Conservation (phyloP, 768 basidiomycete species). For the Boletus vinaceobasis region DNA sequence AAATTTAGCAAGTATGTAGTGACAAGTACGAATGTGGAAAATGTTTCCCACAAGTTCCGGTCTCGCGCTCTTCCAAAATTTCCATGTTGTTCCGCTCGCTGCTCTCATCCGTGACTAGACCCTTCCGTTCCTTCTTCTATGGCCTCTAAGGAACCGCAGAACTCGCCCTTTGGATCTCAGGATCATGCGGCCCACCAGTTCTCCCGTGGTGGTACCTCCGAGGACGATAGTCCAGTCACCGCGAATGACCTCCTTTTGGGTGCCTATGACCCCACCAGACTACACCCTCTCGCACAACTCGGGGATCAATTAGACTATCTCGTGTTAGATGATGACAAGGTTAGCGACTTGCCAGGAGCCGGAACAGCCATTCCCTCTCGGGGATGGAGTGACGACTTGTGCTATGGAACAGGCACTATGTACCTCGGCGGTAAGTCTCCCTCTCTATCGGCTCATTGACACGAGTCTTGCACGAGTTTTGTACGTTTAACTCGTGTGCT, state of each 20-base stretch:
- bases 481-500: slow-evolving; percentile 49
- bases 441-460: slow-evolving; percentile 56
- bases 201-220: slow-evolving; percentile 38
- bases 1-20: slow-evolving; percentile 7
- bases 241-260: slow-evolving; percentile 85
- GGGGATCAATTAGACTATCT: slow-evolving; percentile 95
- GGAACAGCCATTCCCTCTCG: slow-evolving; percentile 88
- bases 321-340: slow-evolving; percentile 94
- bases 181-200: slow-evolving; percentile 46
- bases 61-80: slow-evolving; percentile 31
- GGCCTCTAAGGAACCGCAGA: slow-evolving; percentile 27
- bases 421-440: slow-evolving; percentile 88
- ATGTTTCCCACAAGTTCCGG: slow-evolving; percentile 15
- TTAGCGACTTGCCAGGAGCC: slow-evolving; percentile 84
- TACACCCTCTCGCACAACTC: slow-evolving; percentile 91
- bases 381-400: slow-evolving; percentile 99
- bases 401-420: slow-evolving; percentile 98
- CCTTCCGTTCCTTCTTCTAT: slow-evolving; percentile 15
- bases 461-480: slow-evolving; percentile 44
- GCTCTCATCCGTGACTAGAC: slow-evolving; percentile 19
- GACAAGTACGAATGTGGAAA: slow-evolving; percentile 8
- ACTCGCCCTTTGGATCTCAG: slow-evolving; percentile 38
- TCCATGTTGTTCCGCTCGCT: slow-evolving; percentile 16
- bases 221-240: slow-evolving; percentile 61
- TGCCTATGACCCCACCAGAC: slow-evolving; percentile 85